A percentile compares a stretch with the other conserved stretches of the same genome.
phyloP scores from a whole-genome alignment of 2,329 filamentous ascomycete species.

The Verticillium albo-atrum region DNA sequence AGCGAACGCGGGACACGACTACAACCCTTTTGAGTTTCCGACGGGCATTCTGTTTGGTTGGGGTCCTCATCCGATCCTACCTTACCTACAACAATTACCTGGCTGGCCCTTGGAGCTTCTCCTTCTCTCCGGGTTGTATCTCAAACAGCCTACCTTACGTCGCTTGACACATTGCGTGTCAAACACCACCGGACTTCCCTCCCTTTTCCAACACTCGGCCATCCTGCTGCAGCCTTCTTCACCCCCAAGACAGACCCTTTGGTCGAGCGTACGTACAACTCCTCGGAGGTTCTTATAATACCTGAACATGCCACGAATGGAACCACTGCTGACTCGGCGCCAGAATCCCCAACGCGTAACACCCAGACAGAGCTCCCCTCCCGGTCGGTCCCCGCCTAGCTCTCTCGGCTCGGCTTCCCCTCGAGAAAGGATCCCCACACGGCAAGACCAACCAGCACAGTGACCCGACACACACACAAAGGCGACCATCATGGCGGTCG shows the following conservation, averaged over 20 bases:
- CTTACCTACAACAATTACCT: too few relatives aligned
- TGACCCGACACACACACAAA: background rate
- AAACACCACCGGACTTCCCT: background rate
- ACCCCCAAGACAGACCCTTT: too few relatives aligned
- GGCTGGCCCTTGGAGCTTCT: too few relatives aligned
- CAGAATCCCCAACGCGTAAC: background rate
- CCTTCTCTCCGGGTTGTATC: background rate
- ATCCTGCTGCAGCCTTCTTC: background rate
- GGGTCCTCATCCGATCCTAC: too few relatives aligned
- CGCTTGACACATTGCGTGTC: background rate
- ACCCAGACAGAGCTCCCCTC: background rate
- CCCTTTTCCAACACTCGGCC: background rate
- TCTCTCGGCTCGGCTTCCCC: background rate
- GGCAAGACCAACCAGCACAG: background rate
- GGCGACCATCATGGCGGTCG: constrained; percentile 44
- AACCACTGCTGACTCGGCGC: background rate
- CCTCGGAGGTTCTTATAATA: background rate
- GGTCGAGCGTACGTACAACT: background rate
- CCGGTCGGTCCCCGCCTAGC: too few relatives aligned
- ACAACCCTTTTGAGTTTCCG: too few relatives aligned
- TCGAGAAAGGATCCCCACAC: background rate
- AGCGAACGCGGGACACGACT: too few relatives aligned
- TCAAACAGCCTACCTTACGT: background rate
- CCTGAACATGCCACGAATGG: background rate
- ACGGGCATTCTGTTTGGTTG: too few relatives aligned